A percentile compares a stretch with the other conserved stretches of the same genome.
These are phyloP conservation scores for Clathrus columnatus DNA, from an alignment of 768 basidiomycete species.

Conservation along the genomic window DNA sequence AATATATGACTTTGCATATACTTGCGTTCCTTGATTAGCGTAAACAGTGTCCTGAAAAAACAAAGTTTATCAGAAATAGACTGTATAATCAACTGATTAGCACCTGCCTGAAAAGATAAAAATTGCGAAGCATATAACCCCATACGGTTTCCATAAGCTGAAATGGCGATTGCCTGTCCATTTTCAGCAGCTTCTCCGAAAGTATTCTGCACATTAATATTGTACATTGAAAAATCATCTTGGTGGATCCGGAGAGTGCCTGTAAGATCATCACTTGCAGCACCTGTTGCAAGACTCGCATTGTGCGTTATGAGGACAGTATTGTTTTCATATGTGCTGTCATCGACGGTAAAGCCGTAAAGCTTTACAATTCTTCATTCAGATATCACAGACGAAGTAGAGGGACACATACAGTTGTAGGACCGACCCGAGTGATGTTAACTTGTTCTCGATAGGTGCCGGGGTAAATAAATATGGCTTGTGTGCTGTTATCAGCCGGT, in stretches of 20 bases:
- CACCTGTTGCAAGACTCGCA: slow-evolving; percentile 7
- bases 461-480: slow-evolving; percentile 39
- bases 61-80: slow-evolving; percentile 20
- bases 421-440: slow-evolving; percentile 36
- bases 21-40: slow-evolving; percentile 39
- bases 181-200: slow-evolving; percentile 28
- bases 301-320: slow-evolving; percentile 11
- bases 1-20: slow-evolving; percentile 36
- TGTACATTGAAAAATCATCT: slow-evolving; percentile 12
- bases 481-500: slow-evolving; percentile 30
- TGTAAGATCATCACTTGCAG: slow-evolving; percentile 10
- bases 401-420: slow-evolving; percentile 27
- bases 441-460: slow-evolving; percentile 39
- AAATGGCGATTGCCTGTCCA: slow-evolving; percentile 39
- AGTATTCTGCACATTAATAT: slow-evolving; percentile 13
- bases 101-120: slow-evolving; percentile 14
- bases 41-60: slow-evolving; percentile 39
- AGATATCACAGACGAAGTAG: not conserved
- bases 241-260: slow-evolving; percentile 13
- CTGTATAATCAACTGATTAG: no score
- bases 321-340: slow-evolving; percentile 4
- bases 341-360: slow-evolving; percentile 12
- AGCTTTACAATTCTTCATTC: not conserved
- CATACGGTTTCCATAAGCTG: slow-evolving; percentile 36
- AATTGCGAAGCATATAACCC: slow-evolving; percentile 15